Base-by-base conservation (phyloP, 495 filamentous ascomycete genomes). In the Ascobolus immersus region DNA sequence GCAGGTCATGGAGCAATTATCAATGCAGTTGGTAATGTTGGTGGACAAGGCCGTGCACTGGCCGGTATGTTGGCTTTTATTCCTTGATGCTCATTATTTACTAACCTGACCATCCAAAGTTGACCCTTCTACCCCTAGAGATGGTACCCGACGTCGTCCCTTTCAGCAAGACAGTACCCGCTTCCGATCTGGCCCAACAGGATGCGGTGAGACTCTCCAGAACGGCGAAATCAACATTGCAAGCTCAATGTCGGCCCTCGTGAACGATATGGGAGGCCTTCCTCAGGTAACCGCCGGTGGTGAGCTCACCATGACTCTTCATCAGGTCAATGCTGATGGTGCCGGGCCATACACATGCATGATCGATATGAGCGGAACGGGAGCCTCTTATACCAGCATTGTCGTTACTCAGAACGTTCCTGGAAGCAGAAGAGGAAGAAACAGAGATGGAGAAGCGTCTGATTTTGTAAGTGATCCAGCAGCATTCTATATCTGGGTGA, bases 121-220 rank as follows among this genome's bases (percentile, higher is more conserved):
- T 40, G 48, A 22, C 22, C 22, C 7, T 2, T 56, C 47, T 50
- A 49, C n/a, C 49, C 58, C 2, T 53, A 57, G 33, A 51, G 64
- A 39, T 52, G 62, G 41, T 48, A 52, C 28, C 41, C 40, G 33
- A 65, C 61, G 4, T 60, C 61, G 8, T 60, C 55, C 61, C 5
- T 64, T 64, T 50, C 61, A 65, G 40, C 60, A 61, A 26, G 61
- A 65, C 38, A 50, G 43, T 30, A 64, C 61, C 26, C 57, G 60
- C 11, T 65, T 65, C 55, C 55, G 10, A 15, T 42, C 38, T 17
- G 41, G 35, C 6, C 44, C 28, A 10, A 20, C 9, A 17, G 35
- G 28, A 11, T 40, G 50, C 4, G 56, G 61, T 13, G 40, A 40
- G 8, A 62, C 62, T 4, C 59, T 64, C 49, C 61, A 65, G 38